These are phyloP conservation scores for Eucalyptus pauciflora DNA, from an alignment of 345 rosid genomes.

Conservation along the genomic window DNA sequence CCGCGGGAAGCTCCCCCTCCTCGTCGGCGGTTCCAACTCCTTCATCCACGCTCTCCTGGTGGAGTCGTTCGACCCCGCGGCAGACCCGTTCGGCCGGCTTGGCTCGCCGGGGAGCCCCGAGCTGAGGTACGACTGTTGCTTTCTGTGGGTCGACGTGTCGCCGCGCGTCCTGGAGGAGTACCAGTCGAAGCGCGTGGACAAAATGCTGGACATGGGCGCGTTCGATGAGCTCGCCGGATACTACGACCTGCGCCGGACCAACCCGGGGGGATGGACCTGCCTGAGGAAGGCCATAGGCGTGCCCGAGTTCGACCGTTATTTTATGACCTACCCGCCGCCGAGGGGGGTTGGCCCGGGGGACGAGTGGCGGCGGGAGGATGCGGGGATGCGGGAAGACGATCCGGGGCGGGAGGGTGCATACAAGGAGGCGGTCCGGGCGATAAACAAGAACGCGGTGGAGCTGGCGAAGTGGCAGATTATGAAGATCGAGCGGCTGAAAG, in stretches of 20 bases:
- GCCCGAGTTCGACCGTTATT: constrained; percentile 64
- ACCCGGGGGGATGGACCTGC: constrained; percentile 15
- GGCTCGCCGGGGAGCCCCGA: constrained; percentile 1
- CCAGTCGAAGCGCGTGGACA: constrained; percentile 55
- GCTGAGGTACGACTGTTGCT: constrained; percentile 67
- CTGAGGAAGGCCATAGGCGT: constrained; percentile 79
- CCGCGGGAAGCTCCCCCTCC: constrained; percentile 35
- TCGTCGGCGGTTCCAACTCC: constrained; percentile 95
- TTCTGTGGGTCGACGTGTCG: constrained; percentile 81
- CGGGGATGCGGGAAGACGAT: neutral
- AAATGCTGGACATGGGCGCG: constrained; percentile 80
- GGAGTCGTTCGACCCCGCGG: constrained; percentile 31
- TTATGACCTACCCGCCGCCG: constrained; percentile 27
- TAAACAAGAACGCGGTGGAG: constrained; percentile 62
- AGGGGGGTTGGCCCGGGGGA: neutral
- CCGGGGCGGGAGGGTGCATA: constrained; percentile 19
- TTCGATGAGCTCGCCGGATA: constrained; percentile 48
- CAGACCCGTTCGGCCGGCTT: constrained; percentile 22
- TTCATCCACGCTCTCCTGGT: constrained; percentile 48
- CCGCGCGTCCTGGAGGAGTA: constrained; percentile 42
- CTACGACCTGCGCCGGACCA: constrained; percentile 15
- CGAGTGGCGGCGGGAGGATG: neutral
- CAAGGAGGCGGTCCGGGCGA: constrained; percentile 53
- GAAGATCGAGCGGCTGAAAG: constrained; percentile 47
- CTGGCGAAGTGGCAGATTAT: constrained; percentile 55